These are phyloP conservation scores for Phlebiopsis gigantea DNA, from an alignment of 768 basidiomycete species.

Conservation along the genomic window DNA sequence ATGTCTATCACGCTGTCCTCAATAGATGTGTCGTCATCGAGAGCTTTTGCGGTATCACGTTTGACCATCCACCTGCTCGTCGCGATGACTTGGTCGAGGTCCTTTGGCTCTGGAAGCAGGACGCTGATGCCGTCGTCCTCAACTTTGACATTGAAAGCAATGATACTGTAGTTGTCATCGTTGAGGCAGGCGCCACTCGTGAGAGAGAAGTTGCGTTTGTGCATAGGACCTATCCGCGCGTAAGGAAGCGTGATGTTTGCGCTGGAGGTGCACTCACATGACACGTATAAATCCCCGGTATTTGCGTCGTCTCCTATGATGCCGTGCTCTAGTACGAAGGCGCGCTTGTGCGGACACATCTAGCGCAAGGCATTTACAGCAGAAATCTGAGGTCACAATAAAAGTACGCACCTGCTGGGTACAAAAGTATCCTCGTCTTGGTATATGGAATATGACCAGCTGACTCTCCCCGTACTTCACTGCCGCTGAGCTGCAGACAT, in stretches of 20 bases:
- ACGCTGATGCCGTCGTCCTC: constrained; percentile 38
- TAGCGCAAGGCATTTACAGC: too few species aligned
- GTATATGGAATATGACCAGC: constrained; percentile 63
- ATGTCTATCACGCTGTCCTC: constrained; percentile 30
- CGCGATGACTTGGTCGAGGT: constrained; percentile 57
- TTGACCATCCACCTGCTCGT: constrained; percentile 61
- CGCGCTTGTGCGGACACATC: constrained; percentile 48
- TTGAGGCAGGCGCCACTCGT: constrained; percentile 52
- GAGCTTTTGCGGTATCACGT: constrained; percentile 41
- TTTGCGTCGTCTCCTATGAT: constrained; percentile 60
- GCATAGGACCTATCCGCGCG: constrained; percentile 43
- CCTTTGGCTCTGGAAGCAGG: constrained; percentile 45
- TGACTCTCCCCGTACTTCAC: constrained; percentile 62
- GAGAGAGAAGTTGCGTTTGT: constrained; percentile 62
- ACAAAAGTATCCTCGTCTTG: constrained; percentile 52
- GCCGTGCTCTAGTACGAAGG: constrained; percentile 67
- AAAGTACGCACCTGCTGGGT: constrained; percentile 53
- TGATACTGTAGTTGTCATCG: constrained; percentile 52
- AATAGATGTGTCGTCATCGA: constrained; percentile 16
- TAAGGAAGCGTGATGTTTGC: neutral
- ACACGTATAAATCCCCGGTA: constrained; percentile 43
- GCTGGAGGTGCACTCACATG: constrained; percentile 32
- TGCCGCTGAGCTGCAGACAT: constrained; percentile 24
- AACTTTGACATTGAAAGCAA: constrained; percentile 54
- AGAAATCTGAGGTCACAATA: neutral